phyloP scores from a whole-genome alignment of 2,329 filamentous ascomycete species.

The Cadophora luteo-olivacea region DNA sequence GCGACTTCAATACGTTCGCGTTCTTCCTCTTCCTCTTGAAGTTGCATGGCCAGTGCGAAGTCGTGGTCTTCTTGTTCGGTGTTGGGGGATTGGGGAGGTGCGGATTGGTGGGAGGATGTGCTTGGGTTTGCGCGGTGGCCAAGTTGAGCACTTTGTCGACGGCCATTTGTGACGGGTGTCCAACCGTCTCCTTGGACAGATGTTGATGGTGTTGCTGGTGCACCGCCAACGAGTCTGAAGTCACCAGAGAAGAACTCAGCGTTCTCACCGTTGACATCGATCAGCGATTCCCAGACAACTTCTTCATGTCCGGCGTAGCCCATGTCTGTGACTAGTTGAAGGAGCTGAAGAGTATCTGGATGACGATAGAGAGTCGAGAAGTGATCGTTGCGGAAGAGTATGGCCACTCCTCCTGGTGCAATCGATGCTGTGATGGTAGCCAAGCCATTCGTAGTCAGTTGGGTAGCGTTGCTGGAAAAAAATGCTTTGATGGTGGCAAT shows the following conservation, averaged over 20 bases:
- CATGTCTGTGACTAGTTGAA: conserved; percentile 89
- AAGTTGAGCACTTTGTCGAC: conserved; percentile 20
- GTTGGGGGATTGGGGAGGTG: conserved; percentile 34
- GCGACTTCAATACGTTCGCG: conserved; percentile 68
- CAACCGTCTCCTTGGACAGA: conserved; percentile 29
- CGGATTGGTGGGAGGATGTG: conserved; percentile 21
- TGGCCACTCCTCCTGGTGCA: conserved; percentile 80
- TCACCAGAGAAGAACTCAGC: conserved; percentile 90
- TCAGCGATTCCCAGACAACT: conserved; percentile 93
- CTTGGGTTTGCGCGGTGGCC: conserved; percentile 16
- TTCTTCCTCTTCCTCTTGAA: conserved; percentile 94
- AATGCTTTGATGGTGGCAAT: conserved; percentile 86
- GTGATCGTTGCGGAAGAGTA: conserved; percentile 96
- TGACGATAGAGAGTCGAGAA: conserved; percentile 95
- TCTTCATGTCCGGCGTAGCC: conserved; percentile 89
- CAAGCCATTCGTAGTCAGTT: conserved; percentile 83
- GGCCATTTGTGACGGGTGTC: conserved; percentile 32
- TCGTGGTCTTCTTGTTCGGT: conserved; percentile 81
- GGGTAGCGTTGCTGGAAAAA: conserved; percentile 79
- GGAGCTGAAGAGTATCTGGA: conserved; percentile 74
- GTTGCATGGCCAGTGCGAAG: conserved; percentile 85
- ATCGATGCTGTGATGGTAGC: conserved; percentile 75
- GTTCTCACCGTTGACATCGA: conserved; percentile 83
- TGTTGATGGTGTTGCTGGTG: conserved; percentile 27
- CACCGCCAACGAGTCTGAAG: conserved; percentile 81